Base-by-base conservation (phyloP, 2,329 filamentous ascomycete species). In the Calycina herbarum region DNA sequence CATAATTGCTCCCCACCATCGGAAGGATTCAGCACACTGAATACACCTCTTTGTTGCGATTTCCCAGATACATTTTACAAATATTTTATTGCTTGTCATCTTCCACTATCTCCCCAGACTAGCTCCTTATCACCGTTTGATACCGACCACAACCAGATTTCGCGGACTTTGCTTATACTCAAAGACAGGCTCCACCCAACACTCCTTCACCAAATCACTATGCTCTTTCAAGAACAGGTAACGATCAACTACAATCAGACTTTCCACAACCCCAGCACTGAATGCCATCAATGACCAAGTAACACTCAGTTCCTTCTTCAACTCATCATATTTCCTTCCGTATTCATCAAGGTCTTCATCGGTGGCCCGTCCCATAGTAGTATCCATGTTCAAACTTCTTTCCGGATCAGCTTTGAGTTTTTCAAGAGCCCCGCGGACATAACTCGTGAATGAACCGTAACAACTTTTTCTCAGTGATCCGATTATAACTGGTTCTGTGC, bases 211-310 rank as follows among this genome's bases (percentile, higher is more conserved):
- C 6, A 89, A 80, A 54, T 89, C 85, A 60, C 80, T 74, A 71
- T 96, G 91, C 79, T 99, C 94, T 65, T 82, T 85, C 71, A 99
- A 80, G 79, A 89, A 99, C 68, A 91, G 80, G 91, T 93, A 99
- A 57, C 95, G 85, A 81, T 99, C 95, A 57, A 90, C 87, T 61
- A 96, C 93, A 73, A 99, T 94, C 66, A 96, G 81, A 38, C 93
- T 92, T 81, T 99, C 95, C 2, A 96, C 89, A 3, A 97, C 90
- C 24, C 87, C 87, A 2, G 94, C 94, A 76, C 93, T 96, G 73
- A 97, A 97, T 0, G 95, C 94, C 94, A 99, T 99, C 73, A 99
- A 77, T 71, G 87, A 93, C 95, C 95, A 99, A 66, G 96, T 86
- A 7, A 96, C 85, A 74, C 90, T 93, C 48, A 99, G 80, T 74